A percentile compares a stretch with the other conserved stretches of the same genome.
phyloP scores from a whole-genome alignment of 768 basidiomycete species.

The Lactarius pseudohatsudake region DNA sequence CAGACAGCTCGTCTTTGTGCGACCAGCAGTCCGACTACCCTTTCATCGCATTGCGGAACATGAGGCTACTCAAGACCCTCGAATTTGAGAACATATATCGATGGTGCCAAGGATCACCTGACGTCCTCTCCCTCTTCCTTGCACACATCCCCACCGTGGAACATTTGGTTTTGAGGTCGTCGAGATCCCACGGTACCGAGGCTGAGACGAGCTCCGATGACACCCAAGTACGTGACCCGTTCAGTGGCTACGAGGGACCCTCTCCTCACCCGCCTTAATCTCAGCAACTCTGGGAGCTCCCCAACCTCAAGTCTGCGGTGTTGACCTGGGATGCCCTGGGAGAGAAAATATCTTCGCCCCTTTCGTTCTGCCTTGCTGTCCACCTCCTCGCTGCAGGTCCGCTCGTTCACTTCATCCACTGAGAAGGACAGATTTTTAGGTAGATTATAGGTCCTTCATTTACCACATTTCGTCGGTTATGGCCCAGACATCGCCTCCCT shows the following conservation, averaged over 20 bases:
- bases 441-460: slow-evolving; percentile 18
- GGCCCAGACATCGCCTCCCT: slow-evolving; percentile 16
- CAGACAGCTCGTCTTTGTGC: background rate
- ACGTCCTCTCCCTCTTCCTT: slow-evolving; percentile 22
- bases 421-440: background rate
- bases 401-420: background rate
- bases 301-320: slow-evolving; percentile 25
- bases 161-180: slow-evolving; percentile 19
- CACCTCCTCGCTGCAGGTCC: slow-evolving; percentile 14
- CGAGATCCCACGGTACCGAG: slow-evolving; percentile 14
- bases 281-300: slow-evolving; percentile 16
- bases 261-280: background rate
- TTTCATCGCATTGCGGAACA: slow-evolving; percentile 18
- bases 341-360: slow-evolving; percentile 18
- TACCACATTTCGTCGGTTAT: slow-evolving; percentile 26
- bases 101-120: slow-evolving; percentile 20
- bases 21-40: slow-evolving; percentile 4
- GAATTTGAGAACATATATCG: slow-evolving; percentile 23
- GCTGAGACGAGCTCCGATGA: background rate
- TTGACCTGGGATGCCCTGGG: slow-evolving; percentile 26
- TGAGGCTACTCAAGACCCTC: slow-evolving; percentile 21
- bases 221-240: slow-evolving; percentile 7
- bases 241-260: background rate
- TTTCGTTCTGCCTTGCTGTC: slow-evolving; percentile 16
- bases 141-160: slow-evolving; percentile 24